Evolutionary conservation across 768 basidiomycete genomes (phyloP), one percentile per base, ranked within the genome.

Genomic region (Lactarius psammicola): DNA sequence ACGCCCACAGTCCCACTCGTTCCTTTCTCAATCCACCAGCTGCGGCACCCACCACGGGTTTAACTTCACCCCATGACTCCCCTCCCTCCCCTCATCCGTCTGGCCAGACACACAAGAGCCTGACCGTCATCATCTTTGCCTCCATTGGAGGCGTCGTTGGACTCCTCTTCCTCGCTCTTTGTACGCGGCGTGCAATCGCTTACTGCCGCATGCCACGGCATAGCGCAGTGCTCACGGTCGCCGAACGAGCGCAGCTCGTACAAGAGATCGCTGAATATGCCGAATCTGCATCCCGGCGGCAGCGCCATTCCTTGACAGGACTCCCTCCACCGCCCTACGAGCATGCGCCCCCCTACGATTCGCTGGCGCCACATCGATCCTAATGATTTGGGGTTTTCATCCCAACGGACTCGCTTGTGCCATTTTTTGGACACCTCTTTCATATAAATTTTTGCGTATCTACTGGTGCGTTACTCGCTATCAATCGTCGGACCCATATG

Each of bases 251-350:
- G 81, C 71, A 78, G 36, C 76, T 87, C 9, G 79, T 85, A 60
- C 74, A 76, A 42, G 85, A 86, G 73, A 77, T 86, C 71, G 81
- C 78, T 59, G 81, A 83, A 70, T 71, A 81, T 56, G 78, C 80
- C 63, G 76, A 78, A 28, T 78, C 78, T 46, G 79, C 79, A 26
- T 23, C 70, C 28, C 69, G 59, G 54, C 67, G 63, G 17, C 62
- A 68, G 56, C 60, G 64, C 9, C 64, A n/a, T 20, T 62, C 69
- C 34, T 70, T 72, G 23, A 58, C 59, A n/a, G 70, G 70, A 11
- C 81, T 80, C 18, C 82, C 84, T 23, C 81, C 82, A 2, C 84
- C 85, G 51, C 82, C 82, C 1, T 85, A 85, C 71, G 71, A 81
- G 56, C 79, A 78, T n/a, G 79, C 78, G 23, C 84, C 85, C 15